Evolutionary conservation across 495 filamentous ascomycete species (phyloP), one percentile per base, ranked within the genome.

Genomic region (Hypoxylon lienhwacheense): DNA sequence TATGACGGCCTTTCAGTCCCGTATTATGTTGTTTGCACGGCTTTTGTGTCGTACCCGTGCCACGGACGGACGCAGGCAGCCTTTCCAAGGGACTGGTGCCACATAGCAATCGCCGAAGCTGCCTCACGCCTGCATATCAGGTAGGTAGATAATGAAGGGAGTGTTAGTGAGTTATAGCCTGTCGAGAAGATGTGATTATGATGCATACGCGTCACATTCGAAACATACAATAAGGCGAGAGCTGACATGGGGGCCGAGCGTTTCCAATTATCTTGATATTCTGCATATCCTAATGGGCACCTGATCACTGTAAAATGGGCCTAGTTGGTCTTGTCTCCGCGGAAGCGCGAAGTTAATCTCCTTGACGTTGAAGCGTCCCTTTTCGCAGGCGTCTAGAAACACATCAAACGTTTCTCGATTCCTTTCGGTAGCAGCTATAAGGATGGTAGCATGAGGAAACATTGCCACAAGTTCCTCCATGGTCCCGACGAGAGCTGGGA

Each of bases 371-470:
- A 75, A 72, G 11, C 61, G 56, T 4, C 52, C 57, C 29, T 57
- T 61, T 21, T 43, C 52, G 46, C 74, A 78, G 7, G 50, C 64
- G 0, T 61, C 50, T 28, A 76, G 35, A 44, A 80, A 80, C 1
- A 34, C 64, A 12, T 73, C 47, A 29, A 76, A 78, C 0, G 77
- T 79, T 16, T 66, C 65, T 46, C 59, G 51, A 47, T 79, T 80
- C 42, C 79, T 67, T 40, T 77, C 66, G 4, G 76, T 78, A n/a
- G 74, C 73, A 0, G 74, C 68, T 53, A 78, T 74, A 32, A 79
- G 33, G 24, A 80, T 70, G 4, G 40, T 47, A 1, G 68, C 52
- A 0, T 45, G 53, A 0, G 75, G 75, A 36, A 67, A 74, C 28
- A 73, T 45, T 0, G 25, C 59, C 2, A 70, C 55, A 0, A 81